phyloP scores from a whole-genome alignment of 371 early-diverging fungal genomes.

The Mucor irregularis region DNA sequence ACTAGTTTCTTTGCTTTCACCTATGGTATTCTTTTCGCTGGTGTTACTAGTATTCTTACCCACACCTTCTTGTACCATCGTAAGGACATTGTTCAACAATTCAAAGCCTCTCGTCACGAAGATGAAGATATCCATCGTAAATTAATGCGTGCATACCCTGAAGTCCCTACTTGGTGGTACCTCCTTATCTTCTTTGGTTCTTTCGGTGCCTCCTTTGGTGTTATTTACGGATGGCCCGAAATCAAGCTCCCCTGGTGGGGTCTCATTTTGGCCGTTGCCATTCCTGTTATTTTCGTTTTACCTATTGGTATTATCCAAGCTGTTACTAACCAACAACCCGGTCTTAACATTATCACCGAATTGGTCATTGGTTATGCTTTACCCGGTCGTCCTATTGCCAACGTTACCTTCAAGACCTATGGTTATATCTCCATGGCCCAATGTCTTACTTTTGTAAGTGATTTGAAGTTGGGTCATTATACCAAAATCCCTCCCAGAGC shows the following conservation, averaged over 20 bases:
- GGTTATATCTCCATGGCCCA: constrained; percentile 66
- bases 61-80: constrained; percentile 68
- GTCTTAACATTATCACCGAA: constrained; percentile 75
- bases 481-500: constrained; percentile 70
- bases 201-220: constrained; percentile 49
- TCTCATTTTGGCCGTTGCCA: constrained; percentile 60
- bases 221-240: constrained; percentile 49
- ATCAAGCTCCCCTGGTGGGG: constrained; percentile 74
- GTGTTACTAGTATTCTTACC: constrained; percentile 64
- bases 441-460: constrained; percentile 59
- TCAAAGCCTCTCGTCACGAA: constrained; percentile 55
- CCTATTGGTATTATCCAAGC: constrained; percentile 84
- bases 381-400: constrained; percentile 66
- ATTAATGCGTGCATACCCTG: constrained; percentile 74
- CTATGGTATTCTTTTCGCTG: constrained; percentile 68
- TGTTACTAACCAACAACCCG: constrained; percentile 68
- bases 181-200: constrained; percentile 45
- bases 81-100: constrained; percentile 57
- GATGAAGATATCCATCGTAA: constrained; percentile 67
- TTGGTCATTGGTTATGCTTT: constrained; percentile 64
- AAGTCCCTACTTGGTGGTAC: constrained; percentile 79
- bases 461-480: constrained; percentile 72
- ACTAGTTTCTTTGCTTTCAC: constrained; percentile 57
- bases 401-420: constrained; percentile 70
- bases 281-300: constrained; percentile 68